Percentiles rank a stretch among this genome's conserved stretches.
Conservation (phyloP, 176 grass and related monocot genomes). For the Triticum timopheevii region DNA sequence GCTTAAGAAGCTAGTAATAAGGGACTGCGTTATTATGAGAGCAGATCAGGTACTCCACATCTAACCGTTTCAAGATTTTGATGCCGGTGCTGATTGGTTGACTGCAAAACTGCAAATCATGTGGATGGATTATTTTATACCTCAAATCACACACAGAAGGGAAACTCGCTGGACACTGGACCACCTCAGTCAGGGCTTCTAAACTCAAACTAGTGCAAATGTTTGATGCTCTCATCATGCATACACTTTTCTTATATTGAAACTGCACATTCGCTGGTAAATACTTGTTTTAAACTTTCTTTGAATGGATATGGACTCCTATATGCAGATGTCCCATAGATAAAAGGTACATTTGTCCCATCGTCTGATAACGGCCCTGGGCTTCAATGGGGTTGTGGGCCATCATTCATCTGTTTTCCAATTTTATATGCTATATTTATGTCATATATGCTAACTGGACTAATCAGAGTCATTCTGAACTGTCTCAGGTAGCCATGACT, state of each 20-base stretch:
- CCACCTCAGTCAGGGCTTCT: background rate
- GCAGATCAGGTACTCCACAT: background rate
- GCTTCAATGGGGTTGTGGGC: background rate
- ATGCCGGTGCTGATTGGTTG: background rate
- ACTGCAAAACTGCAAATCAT: background rate
- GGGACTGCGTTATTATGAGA: background rate
- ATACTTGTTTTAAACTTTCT: background rate
- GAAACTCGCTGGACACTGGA: background rate
- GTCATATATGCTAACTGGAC: background rate
- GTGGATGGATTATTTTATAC: background rate
- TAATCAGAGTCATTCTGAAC: background rate
- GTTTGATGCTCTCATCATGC: background rate
- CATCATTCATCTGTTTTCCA: background rate
- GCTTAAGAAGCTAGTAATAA: background rate
- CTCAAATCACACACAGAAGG: conserved; percentile 9
- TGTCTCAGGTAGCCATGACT: background rate
- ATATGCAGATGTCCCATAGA: background rate
- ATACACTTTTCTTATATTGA: background rate
- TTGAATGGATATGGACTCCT: background rate
- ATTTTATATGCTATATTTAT: background rate
- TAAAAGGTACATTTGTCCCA: background rate
- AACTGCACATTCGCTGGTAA: background rate
- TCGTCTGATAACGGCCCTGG: background rate
- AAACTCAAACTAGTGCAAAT: conserved; percentile 21
- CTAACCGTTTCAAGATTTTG: background rate